These are phyloP conservation scores for Mycena latifolia DNA, from an alignment of 768 basidiomycete genomes.

Conservation along the genomic window DNA sequence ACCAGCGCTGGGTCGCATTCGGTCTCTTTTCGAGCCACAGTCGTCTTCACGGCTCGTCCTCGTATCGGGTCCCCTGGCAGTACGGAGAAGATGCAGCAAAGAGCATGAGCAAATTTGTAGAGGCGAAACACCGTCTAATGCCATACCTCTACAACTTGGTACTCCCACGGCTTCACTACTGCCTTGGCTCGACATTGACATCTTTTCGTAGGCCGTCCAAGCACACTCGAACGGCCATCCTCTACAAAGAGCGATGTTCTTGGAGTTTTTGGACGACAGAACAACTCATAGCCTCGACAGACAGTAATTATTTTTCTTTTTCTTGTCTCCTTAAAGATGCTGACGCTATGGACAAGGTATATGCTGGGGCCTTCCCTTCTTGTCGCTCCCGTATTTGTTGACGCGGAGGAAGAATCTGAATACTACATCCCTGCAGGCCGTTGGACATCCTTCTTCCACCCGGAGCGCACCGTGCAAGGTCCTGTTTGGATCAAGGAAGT, in stretches of 20 bases:
- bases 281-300: slow-evolving; percentile 71
- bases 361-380: slow-evolving; percentile 66
- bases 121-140: slow-evolving; percentile 79
- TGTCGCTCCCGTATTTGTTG: slow-evolving; percentile 72
- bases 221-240: slow-evolving; percentile 67
- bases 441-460: slow-evolving; percentile 73
- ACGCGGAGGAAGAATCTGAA: slow-evolving; percentile 64
- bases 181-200: neutral
- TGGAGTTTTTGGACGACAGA: slow-evolving; percentile 71
- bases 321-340: slow-evolving; percentile 10
- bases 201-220: slow-evolving; percentile 60
- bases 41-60: slow-evolving; percentile 77
- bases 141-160: slow-evolving; percentile 76
- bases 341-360: slow-evolving; percentile 30
- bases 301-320: slow-evolving; percentile 64
- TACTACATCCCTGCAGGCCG: slow-evolving; percentile 72
- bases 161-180: slow-evolving; percentile 32
- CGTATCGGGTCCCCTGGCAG: slow-evolving; percentile 84
- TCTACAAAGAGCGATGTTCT: slow-evolving; percentile 73
- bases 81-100: slow-evolving; percentile 79
- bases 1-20: slow-evolving; percentile 83
- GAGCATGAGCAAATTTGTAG: slow-evolving; percentile 71
- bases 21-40: slow-evolving; percentile 84
- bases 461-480: slow-evolving; percentile 64
- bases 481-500: slow-evolving; percentile 71